phyloP scores from a whole-genome alignment of 2,329 filamentous ascomycete species.

The Akanthomyces lecanii region DNA sequence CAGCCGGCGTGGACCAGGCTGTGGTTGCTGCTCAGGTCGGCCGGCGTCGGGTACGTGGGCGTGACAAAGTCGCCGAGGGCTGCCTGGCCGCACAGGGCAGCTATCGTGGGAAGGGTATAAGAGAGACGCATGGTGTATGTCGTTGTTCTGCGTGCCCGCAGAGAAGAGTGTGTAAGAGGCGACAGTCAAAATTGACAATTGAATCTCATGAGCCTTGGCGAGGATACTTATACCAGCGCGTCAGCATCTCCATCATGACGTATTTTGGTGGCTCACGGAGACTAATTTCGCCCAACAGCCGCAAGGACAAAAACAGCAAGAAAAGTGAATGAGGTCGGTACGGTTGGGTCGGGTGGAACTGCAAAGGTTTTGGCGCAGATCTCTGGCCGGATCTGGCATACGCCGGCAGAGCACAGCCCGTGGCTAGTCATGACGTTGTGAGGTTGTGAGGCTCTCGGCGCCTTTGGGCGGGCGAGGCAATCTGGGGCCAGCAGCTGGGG shows the following conservation, averaged over 20 bases:
- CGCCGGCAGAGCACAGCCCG: neutral
- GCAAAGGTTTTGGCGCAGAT: neutral
- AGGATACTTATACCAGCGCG: neutral
- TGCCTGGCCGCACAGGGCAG: neutral
- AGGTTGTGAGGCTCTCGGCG: neutral
- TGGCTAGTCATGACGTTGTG: neutral
- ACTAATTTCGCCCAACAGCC: neutral
- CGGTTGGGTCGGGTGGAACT: neutral
- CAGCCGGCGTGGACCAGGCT: neutral
- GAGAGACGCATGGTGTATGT: neutral
- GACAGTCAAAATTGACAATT: neutral
- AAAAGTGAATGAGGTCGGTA: neutral
- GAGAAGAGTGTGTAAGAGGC: neutral
- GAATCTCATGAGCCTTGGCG: neutral
- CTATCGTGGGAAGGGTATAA: neutral
- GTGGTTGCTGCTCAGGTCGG: constrained; percentile 7
- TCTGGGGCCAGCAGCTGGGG: too few species aligned
- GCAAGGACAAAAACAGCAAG: too few species aligned
- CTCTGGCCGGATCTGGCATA: neutral
- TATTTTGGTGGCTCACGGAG: neutral
- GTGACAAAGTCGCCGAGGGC: constrained; percentile 3
- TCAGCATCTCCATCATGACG: neutral
- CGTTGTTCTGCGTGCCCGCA: neutral
- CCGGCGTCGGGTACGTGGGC: constrained; percentile 7
- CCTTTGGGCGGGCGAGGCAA: too few species aligned